Conservation (phyloP, 352 stramenopile genomes). For the Peronospora belbahrii region DNA sequence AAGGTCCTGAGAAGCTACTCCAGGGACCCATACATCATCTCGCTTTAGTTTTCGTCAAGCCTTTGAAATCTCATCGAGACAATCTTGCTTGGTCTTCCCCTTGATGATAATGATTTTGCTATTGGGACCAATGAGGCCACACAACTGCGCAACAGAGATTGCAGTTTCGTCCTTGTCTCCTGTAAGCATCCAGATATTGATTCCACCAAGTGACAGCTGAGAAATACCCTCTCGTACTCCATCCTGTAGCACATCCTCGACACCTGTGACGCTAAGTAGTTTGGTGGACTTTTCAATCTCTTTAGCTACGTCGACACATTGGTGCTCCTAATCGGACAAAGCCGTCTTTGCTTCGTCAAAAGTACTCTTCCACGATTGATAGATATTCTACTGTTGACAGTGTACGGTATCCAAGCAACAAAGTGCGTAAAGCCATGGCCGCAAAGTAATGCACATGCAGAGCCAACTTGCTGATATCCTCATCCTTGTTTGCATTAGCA, state of each 20-base stretch:
- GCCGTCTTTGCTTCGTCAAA: slow-evolving; percentile 64
- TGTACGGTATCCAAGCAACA: slow-evolving; percentile 74
- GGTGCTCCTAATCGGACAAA: slow-evolving; percentile 48
- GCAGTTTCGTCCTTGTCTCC: slow-evolving; percentile 99
- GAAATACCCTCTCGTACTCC: slow-evolving; percentile 94
- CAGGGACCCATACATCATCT: slow-evolving; percentile 72
- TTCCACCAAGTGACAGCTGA: slow-evolving; percentile 90
- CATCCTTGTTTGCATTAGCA: slow-evolving; percentile 49
- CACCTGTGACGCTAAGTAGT: slow-evolving; percentile 92
- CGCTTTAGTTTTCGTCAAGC: slow-evolving; percentile 64
- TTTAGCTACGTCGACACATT: slow-evolving; percentile 60
- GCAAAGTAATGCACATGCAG: slow-evolving; percentile 85
- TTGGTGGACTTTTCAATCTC: slow-evolving; percentile 80
- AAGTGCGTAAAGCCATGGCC: slow-evolving; percentile 77
- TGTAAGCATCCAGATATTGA: slow-evolving; percentile 99
- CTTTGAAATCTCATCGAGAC: slow-evolving; percentile 73
- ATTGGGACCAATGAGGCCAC: slow-evolving; percentile 80
- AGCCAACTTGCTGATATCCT: slow-evolving; percentile 69
- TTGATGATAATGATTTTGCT: slow-evolving; percentile 83
- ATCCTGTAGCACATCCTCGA: slow-evolving; percentile 96
- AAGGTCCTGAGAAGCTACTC: slow-evolving; percentile 59
- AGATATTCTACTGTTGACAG: slow-evolving; percentile 53
- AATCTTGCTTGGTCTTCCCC: slow-evolving; percentile 69
- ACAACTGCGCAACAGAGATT: slow-evolving; percentile 97
- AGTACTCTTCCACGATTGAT: slow-evolving; percentile 71